phyloP scores from a whole-genome alignment of 2,329 filamentous ascomycete genomes.

The Ophiocordyceps camponoti-leonardi region DNA sequence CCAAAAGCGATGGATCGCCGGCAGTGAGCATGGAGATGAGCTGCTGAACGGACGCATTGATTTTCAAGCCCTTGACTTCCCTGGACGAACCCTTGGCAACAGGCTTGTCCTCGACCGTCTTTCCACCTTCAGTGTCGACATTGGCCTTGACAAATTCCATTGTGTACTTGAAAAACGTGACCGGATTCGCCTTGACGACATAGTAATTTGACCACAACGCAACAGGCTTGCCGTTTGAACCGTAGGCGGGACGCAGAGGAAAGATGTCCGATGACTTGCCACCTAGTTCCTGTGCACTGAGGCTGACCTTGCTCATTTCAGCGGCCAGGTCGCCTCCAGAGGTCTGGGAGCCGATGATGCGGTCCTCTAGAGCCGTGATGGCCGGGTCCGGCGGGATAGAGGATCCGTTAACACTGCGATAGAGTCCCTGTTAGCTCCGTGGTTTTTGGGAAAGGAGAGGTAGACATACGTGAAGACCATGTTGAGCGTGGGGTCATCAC shows the following conservation, averaged over 20 bases:
- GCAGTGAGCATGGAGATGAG: slow-evolving; percentile 18
- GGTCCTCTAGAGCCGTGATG: slow-evolving; percentile 21
- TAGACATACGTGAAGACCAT: background rate
- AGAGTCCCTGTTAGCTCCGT: background rate
- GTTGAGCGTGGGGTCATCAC: background rate
- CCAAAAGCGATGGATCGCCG: slow-evolving; percentile 11
- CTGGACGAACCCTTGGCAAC: slow-evolving; percentile 4
- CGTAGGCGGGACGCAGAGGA: slow-evolving; percentile 31
- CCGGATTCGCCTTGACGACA: slow-evolving; percentile 19
- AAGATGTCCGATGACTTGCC: slow-evolving; percentile 14
- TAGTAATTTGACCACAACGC: slow-evolving; percentile 39
- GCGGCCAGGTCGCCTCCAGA: slow-evolving; percentile 11
- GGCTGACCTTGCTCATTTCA: slow-evolving; percentile 18
- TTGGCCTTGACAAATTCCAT: slow-evolving; percentile 17
- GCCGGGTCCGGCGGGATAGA: slow-evolving; percentile 8
- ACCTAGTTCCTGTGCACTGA: slow-evolving; percentile 4
- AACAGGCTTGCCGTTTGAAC: slow-evolving; percentile 22
- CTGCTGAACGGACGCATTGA: slow-evolving; percentile 22
- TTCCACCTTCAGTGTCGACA: background rate
- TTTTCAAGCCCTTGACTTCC: slow-evolving; percentile 24
- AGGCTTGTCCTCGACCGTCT: background rate
- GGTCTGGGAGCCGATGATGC: slow-evolving; percentile 15
- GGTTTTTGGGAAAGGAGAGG: background rate
- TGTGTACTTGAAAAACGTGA: slow-evolving; percentile 26
- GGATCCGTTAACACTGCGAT: slow-evolving; percentile 7